Evolutionary conservation across 2,329 filamentous ascomycete genomes (phyloP).

Genomic region (Plectosphaerella cucumerina): DNA sequence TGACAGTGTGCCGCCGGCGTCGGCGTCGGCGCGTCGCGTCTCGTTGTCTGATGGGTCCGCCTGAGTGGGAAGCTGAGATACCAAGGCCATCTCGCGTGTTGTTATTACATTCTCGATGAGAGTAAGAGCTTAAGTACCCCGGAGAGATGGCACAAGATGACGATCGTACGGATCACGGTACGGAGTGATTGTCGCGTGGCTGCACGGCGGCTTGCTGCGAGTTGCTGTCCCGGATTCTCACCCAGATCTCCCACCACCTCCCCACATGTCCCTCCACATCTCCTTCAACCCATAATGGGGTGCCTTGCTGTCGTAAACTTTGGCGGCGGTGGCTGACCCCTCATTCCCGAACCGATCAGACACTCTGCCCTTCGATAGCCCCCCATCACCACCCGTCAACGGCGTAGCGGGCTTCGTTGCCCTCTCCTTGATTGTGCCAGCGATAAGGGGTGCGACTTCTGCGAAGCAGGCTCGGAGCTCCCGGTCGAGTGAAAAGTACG

Average conservation of each 20-base stretch:
- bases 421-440: constrained; percentile 67
- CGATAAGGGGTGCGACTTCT: constrained; percentile 75
- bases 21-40: too few species aligned
- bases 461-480: constrained; percentile 80
- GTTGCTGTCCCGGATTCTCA: not conserved
- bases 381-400: constrained; percentile 24
- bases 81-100: too few species aligned
- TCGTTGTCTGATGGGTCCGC: too few species aligned
- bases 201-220: too few species aligned
- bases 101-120: too few species aligned
- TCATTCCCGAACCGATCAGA: constrained; percentile 56
- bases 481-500: constrained; percentile 79
- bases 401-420: constrained; percentile 42
- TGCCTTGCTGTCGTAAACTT: constrained; percentile 69
- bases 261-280: constrained; percentile 81
- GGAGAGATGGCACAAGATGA: too few species aligned
- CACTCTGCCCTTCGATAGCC: constrained; percentile 41
- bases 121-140: too few species aligned
- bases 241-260: not conserved
- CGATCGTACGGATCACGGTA: too few species aligned
- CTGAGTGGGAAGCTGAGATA: too few species aligned
- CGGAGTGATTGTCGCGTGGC: too few species aligned
- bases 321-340: constrained; percentile 37
- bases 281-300: constrained; percentile 83
- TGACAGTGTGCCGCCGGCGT: too few species aligned